These are phyloP conservation scores for Diatrype stigma DNA, from an alignment of 2,329 filamentous ascomycete species.

Conservation along the genomic window DNA sequence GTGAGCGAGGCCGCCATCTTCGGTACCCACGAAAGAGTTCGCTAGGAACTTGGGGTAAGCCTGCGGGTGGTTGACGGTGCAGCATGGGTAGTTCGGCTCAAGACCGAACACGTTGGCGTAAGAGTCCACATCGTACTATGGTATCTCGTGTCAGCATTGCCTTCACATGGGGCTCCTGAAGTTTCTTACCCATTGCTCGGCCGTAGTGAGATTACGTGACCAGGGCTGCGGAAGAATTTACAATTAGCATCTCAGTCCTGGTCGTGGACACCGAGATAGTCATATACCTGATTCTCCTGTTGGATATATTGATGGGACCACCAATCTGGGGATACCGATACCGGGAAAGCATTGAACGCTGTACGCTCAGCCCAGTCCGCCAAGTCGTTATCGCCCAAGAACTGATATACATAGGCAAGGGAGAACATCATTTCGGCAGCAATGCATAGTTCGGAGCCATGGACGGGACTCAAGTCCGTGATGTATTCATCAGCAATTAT, in stretches of 20 bases:
- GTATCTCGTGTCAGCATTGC: constrained; percentile 4
- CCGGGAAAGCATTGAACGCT: constrained; percentile 50
- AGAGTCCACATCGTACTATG: constrained; percentile 43
- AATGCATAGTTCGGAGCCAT: constrained; percentile 30
- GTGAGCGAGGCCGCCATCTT: constrained; percentile 47
- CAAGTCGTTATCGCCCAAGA: constrained; percentile 24
- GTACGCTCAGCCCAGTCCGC: constrained; percentile 45
- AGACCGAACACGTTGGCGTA: constrained; percentile 46
- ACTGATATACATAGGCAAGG: constrained; percentile 23
- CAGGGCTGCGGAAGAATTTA: constrained; percentile 30
- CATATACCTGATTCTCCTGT: constrained; percentile 44
- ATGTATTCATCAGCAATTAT: constrained; percentile 39
- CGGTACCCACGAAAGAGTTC: constrained; percentile 41
- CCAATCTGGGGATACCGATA: constrained; percentile 45
- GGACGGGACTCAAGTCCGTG: constrained; percentile 32
- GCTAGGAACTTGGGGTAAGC: constrained; percentile 52
- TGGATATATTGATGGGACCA: constrained; percentile 53
- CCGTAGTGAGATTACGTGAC: constrained; percentile 34
- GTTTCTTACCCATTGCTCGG: neutral
- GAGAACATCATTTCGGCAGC: constrained; percentile 27
- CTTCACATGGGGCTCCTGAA: no score
- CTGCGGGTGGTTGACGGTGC: constrained; percentile 54
- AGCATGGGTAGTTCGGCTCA: constrained; percentile 51
- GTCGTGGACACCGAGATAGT: neutral
- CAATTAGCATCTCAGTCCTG: neutral